A percentile compares a stretch with the other conserved stretches of the same genome.
phyloP scores from a whole-genome alignment of 2,329 filamentous ascomycete genomes.

The Aotearoamyces nothofagi region DNA sequence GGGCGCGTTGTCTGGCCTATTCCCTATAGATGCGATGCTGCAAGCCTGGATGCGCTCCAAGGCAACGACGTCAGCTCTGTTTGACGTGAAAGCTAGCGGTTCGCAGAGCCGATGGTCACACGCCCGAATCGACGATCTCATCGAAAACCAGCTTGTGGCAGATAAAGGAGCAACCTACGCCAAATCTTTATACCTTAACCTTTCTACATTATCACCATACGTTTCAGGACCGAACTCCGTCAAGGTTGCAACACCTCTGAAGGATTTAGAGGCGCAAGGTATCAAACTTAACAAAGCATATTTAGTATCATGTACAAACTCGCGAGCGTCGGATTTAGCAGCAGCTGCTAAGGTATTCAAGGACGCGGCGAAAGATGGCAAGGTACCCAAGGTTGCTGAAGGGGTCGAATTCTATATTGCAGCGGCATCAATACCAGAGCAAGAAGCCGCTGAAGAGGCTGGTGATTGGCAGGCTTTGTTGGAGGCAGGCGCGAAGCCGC shows the following conservation, averaged over 20 bases:
- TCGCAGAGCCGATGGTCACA: slow-evolving; percentile 53
- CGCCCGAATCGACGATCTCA: slow-evolving; percentile 54
- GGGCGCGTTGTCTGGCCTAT: slow-evolving; percentile 58
- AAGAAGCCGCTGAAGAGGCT: slow-evolving; percentile 58
- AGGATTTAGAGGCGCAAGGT: slow-evolving; percentile 54
- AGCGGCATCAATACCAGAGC: slow-evolving; percentile 68
- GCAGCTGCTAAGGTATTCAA: slow-evolving; percentile 76
- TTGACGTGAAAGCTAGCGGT: slow-evolving; percentile 27
- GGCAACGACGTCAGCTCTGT: slow-evolving; percentile 56
- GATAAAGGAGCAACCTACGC: slow-evolving; percentile 70
- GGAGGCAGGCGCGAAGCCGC: slow-evolving; percentile 58
- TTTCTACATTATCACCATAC: slow-evolving; percentile 71
- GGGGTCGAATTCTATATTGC: slow-evolving; percentile 82
- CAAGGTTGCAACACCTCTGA: slow-evolving; percentile 68
- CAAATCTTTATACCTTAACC: slow-evolving; percentile 68
- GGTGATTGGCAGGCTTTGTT: slow-evolving; percentile 78
- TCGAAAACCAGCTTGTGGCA: slow-evolving; percentile 48
- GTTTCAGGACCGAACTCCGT: slow-evolving; percentile 84
- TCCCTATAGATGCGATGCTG: slow-evolving; percentile 65
- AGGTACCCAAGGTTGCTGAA: slow-evolving; percentile 52
- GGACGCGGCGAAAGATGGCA: slow-evolving; percentile 49
- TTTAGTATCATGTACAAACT: slow-evolving; percentile 83
- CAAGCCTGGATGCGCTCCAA: slow-evolving; percentile 62
- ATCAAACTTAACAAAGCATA: slow-evolving; percentile 78
- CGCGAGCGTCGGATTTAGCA: slow-evolving; percentile 63